Conservation (phyloP, 2,329 filamentous ascomycete genomes). For the Aspergillus cejpii region DNA sequence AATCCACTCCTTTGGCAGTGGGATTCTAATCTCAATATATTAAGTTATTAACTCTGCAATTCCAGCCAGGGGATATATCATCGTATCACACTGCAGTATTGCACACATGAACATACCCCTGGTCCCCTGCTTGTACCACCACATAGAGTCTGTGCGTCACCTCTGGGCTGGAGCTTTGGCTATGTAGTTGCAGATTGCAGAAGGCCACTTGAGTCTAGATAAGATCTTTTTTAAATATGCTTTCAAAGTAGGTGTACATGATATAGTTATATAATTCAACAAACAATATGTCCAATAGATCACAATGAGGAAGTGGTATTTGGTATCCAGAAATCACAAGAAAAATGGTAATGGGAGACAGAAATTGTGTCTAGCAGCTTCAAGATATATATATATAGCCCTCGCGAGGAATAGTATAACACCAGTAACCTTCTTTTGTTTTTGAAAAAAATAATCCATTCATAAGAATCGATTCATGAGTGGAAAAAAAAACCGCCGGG, state of each 20-base stretch:
- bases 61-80: no score
- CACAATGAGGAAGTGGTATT: conserved; percentile 13
- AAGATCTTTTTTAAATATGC: neutral
- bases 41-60: neutral
- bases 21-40: neutral
- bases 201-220: no score
- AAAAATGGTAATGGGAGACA: conserved; percentile 12
- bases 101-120: no score
- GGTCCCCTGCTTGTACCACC: no score
- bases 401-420: conserved; percentile 16
- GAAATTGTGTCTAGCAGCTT: conserved; percentile 14
- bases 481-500: conserved; percentile 14
- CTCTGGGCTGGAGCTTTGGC: no score
- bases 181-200: no score
- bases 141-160: conserved; percentile 1
- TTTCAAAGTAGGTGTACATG: conserved; percentile 9
- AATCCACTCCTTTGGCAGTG: conserved; percentile 2
- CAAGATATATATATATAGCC: conserved; percentile 7
- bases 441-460: conserved; percentile 2
- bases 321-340: conserved; percentile 22
- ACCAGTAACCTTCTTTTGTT: conserved; percentile 10
- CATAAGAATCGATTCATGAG: conserved; percentile 3
- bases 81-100: no score
- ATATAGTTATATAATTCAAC: conserved; percentile 2
- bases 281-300: conserved; percentile 3